Base-by-base conservation (phyloP, 1,284 basidiomycete species). In the Boletellus deceptivus region DNA sequence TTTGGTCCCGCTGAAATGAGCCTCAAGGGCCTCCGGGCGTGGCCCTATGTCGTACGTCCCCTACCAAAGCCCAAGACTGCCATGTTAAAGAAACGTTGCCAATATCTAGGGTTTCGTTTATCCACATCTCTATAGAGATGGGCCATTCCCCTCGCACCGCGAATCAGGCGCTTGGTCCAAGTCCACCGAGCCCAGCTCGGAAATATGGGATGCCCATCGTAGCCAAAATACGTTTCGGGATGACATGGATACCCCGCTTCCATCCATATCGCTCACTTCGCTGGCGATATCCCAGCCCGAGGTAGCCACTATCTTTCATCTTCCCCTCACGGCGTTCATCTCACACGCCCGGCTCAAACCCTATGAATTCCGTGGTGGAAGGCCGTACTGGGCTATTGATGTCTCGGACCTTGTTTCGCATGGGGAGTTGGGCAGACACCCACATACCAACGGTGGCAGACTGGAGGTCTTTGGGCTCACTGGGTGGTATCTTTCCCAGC, bases 381-480 rank as follows among this genome's bases (percentile, higher is more conserved):
- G 72, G 33, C 81, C 84, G 4, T 91, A 91, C 64, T 86, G 77
- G 73, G 78, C 81, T 0, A 71, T 89, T 40, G 79, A 84, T 44
- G 84, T 89, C 0, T 80, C 82, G 14, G 86, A 91, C 59, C 70
- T 87, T 38, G 74, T 83, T 13, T 50, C 49, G 8, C 48, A 52
- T 45, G 39, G 59, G 49, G 53, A 54, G 43, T 52, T 56, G 29
- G 40, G 29, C 34, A 63, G 63, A 45, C 64, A 59, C 17, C 63
- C 68, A 38, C 67, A 67, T 39, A 51, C 56, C 24, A 42, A 37
- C 37, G 67, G 69, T 39, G 75, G 73, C 14, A 68, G 70, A 50
- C 64, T 89, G 13, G 85, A 90, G 60, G 78, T 90, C 18, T 91
- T 89, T 87, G 89, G 89, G 0, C 69, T 91, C 60, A 89, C 89